A percentile compares a stretch with the other conserved stretches of the same genome.
phyloP scores from a whole-genome alignment of 2,329 filamentous ascomycete species.

The Colletotrichum sp. region DNA sequence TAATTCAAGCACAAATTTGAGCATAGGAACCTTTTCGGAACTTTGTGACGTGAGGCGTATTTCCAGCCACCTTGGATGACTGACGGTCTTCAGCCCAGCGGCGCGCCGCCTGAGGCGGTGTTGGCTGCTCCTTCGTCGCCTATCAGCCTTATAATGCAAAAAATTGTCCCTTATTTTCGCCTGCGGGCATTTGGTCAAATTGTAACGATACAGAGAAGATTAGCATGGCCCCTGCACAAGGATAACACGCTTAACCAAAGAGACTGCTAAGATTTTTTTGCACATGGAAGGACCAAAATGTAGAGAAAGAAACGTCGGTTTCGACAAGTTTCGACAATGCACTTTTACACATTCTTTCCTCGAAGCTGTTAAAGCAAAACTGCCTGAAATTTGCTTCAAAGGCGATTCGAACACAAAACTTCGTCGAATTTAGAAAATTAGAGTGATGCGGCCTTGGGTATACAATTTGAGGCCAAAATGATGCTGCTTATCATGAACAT shows the following conservation, averaged over 20 bases:
- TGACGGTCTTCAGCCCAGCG: neutral
- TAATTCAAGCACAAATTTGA: neutral
- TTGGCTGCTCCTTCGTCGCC: neutral
- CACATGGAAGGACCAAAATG: too few relatives aligned
- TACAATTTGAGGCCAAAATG: neutral
- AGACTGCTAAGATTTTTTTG: neutral
- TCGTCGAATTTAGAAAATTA: neutral
- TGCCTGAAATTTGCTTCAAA: neutral
- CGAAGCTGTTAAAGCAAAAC: neutral
- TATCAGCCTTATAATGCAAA: neutral
- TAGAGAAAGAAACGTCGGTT: neutral
- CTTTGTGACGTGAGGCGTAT: neutral
- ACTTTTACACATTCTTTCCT: neutral
- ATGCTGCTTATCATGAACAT: neutral
- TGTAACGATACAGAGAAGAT: neutral
- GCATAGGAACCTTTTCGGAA: neutral
- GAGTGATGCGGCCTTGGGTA: neutral
- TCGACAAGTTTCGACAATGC: neutral
- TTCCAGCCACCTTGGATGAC: neutral
- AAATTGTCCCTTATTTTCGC: neutral
- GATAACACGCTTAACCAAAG: neutral
- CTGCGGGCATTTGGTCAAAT: neutral
- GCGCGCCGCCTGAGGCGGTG: neutral
- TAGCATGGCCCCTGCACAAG: slow-evolving; percentile 1
- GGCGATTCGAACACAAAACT: neutral